Conservation (phyloP, 2,329 filamentous ascomycete genomes). For the Arthrobotrys pseudoclavata region DNA sequence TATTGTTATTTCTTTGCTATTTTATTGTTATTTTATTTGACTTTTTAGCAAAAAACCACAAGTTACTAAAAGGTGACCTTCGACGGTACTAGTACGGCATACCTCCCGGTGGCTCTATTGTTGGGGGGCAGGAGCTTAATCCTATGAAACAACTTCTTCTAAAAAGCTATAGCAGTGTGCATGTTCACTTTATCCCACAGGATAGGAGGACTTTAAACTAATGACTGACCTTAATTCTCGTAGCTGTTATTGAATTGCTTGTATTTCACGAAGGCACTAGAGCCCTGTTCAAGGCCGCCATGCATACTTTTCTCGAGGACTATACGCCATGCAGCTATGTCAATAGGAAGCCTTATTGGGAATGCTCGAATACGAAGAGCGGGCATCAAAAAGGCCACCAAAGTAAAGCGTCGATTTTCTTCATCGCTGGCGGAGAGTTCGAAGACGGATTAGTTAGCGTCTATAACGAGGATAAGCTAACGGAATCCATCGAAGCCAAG, state of each 20-base stretch:
- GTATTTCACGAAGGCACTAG: not conserved
- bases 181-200: constrained; percentile 22
- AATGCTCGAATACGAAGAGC: constrained; percentile 12
- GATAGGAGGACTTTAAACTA: not conserved
- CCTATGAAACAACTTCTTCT: constrained; percentile 3
- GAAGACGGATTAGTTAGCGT: not conserved
- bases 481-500: not conserved
- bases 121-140: not conserved
- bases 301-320: not conserved
- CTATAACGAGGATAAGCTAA: not conserved
- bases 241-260: not conserved
- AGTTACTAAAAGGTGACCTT: too few species aligned
- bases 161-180: constrained; percentile 19
- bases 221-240: not conserved
- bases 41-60: too few species aligned
- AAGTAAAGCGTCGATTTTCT: not conserved
- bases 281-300: not conserved
- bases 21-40: too few species aligned
- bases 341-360: not conserved
- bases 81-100: not conserved
- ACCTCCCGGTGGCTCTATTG: not conserved
- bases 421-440: constrained; percentile 1
- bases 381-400: constrained; percentile 32
- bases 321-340: constrained; percentile 13
- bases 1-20: not conserved